These are phyloP conservation scores for Eragrostis curvula DNA, from an alignment of 176 grass and related monocot species.

Conservation along the genomic window DNA sequence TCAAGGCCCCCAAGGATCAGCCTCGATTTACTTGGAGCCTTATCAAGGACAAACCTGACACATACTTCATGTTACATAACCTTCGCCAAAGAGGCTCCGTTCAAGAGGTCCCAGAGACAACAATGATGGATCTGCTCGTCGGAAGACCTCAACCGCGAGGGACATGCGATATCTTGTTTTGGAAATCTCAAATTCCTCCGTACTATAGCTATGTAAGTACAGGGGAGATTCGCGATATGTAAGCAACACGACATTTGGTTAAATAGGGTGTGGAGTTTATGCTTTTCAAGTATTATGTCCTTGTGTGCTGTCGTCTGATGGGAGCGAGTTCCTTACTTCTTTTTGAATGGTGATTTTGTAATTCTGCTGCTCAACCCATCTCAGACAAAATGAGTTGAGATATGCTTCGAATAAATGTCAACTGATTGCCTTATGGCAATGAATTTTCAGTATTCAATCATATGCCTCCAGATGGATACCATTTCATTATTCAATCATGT, in stretches of 20 bases:
- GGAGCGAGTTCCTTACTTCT: neutral
- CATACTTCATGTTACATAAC: neutral
- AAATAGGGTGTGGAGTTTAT: neutral
- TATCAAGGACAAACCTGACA: accelerated
- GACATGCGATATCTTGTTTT: neutral
- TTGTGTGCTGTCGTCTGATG: neutral
- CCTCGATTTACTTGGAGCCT: neutral
- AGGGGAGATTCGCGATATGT: neutral
- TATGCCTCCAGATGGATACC: neutral
- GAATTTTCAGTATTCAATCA: neutral
- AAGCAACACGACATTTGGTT: neutral
- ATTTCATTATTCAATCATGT: too few relatives aligned
- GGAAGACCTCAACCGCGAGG: neutral
- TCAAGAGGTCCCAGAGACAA: neutral
- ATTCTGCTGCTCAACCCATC: neutral
- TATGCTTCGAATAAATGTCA: neutral
- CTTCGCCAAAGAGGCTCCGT: neutral
- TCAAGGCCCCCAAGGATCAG: too few relatives aligned
- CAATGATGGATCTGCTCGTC: accelerated
- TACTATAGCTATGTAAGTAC: neutral
- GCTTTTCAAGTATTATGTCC: neutral
- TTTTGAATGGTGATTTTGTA: neutral
- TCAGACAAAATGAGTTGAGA: neutral
- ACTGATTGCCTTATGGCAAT: neutral
- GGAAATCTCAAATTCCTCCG: neutral